phyloP scores from a whole-genome alignment of 2,329 filamentous ascomycete species.

The Sporothrix luriei region DNA sequence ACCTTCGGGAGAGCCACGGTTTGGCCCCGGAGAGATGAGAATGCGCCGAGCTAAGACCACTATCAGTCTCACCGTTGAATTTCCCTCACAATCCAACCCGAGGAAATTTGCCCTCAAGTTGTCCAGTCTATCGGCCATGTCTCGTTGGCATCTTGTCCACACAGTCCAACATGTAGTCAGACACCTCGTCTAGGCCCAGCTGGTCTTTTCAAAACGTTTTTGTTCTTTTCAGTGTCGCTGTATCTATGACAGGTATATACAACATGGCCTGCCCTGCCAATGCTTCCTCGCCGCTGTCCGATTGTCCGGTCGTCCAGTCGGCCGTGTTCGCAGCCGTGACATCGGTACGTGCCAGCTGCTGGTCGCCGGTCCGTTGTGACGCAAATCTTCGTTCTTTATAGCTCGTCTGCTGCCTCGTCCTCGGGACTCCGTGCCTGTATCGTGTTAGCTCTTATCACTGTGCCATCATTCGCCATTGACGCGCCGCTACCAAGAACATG shows the following conservation, averaged over 20 bases:
- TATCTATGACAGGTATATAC: constrained; percentile 33
- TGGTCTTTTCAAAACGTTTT: background rate
- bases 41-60: background rate
- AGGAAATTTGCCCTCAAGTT: background rate
- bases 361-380: background rate
- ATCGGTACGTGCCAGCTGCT: background rate
- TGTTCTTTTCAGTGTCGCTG: constrained; percentile 21
- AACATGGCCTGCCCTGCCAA: constrained; percentile 21
- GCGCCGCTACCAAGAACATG: no score
- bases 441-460: background rate
- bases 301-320: background rate
- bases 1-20: background rate
- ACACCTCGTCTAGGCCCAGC: background rate
- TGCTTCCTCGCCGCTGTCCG: background rate
- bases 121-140: background rate
- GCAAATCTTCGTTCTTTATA: background rate
- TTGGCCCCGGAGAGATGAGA: background rate
- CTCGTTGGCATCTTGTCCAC: background rate
- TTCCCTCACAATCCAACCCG: no score
- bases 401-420: constrained; percentile 29
- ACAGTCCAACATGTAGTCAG: background rate
- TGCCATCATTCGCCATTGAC: no score
- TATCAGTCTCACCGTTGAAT: background rate
- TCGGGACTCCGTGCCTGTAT: constrained; percentile 28
- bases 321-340: background rate